A percentile compares a stretch with the other conserved stretches of the same genome.
These are phyloP conservation scores for Quercus berberidifolia DNA, from an alignment of 306 rosid genomes.

Conservation along the genomic window DNA sequence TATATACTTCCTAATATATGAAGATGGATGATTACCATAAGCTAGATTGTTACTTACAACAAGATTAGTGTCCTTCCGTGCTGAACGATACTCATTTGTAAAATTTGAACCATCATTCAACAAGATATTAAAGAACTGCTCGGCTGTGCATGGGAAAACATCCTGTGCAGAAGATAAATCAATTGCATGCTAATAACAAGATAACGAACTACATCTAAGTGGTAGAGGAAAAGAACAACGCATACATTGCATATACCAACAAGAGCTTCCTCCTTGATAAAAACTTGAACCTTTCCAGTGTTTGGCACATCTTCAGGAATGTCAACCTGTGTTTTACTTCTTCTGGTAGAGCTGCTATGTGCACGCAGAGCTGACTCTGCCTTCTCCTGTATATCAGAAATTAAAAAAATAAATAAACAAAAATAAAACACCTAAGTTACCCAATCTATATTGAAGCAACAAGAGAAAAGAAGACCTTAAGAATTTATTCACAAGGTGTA, in stretches of 20 bases:
- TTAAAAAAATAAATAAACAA: conserved; percentile 10
- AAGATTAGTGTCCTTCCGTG: conserved; percentile 82
- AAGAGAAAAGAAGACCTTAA: too few species aligned
- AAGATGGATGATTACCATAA: background rate
- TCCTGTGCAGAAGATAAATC: conserved; percentile 52
- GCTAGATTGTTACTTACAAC: conserved; percentile 59
- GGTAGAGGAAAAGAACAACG: conserved; percentile 12
- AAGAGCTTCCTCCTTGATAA: conserved; percentile 75
- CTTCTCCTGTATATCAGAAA: conserved; percentile 57
- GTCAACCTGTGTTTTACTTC: conserved; percentile 39
- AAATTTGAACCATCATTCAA: conserved; percentile 66
- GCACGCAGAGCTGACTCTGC: conserved; percentile 96
- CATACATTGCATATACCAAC: conserved; percentile 72
- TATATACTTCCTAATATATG: background rate
- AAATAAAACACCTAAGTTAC: too few species aligned
- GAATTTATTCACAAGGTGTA: too few species aligned
- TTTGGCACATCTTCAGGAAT: conserved; percentile 53
- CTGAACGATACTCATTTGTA: conserved; percentile 59
- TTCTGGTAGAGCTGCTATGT: conserved; percentile 86
- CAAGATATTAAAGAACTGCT: conserved; percentile 64
- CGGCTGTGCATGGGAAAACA: conserved; percentile 74
- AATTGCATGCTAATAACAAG: conserved; percentile 23
- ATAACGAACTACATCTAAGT: conserved; percentile 7
- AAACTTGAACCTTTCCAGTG: conserved; percentile 57
- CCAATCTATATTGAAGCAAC: too few species aligned